Conservation (phyloP, 140 eudicot genomes). For the Erigeron philadelphicus region DNA sequence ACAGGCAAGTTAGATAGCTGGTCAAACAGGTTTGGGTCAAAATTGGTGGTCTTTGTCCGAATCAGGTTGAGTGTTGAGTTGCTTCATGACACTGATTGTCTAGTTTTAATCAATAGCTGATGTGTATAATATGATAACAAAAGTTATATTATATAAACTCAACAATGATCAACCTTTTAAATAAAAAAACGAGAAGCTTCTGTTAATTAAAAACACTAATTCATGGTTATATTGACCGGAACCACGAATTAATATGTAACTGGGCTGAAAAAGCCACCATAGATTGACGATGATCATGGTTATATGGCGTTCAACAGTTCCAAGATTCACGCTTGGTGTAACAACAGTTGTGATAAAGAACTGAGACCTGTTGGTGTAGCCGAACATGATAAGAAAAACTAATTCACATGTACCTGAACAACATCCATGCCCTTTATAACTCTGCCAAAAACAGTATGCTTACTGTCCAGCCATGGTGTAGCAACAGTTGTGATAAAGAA, state of each 20-base stretch:
- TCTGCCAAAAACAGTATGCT: slow-evolving; percentile 98
- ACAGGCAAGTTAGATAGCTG: neutral
- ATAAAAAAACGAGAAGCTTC: neutral
- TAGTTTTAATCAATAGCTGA: neutral
- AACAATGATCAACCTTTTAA: neutral
- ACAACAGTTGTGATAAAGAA: slow-evolving; percentile 97
- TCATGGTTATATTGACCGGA: too few species aligned
- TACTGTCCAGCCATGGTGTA: slow-evolving; percentile 97
- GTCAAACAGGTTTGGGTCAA: neutral
- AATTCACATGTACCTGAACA: slow-evolving; percentile 62
- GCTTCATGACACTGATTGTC: neutral
- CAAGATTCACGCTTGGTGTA: slow-evolving; percentile 27
- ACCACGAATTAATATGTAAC: too few species aligned
- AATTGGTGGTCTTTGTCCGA: neutral
- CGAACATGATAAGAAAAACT: neutral
- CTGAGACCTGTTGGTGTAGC: slow-evolving; percentile 83
- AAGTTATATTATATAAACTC: neutral
- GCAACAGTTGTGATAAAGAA: slow-evolving; percentile 98
- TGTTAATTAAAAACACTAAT: neutral
- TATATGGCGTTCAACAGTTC: neutral
- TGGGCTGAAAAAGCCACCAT: too few species aligned
- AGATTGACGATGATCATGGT: too few species aligned
- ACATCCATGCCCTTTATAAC: slow-evolving; percentile 95
- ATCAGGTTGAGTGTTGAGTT: too few species aligned
- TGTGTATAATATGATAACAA: too few species aligned